Percentiles rank a stretch among this genome's conserved stretches.
Conservation (phyloP, 2,329 filamentous ascomycete species). For the Xylariaceae sp. region DNA sequence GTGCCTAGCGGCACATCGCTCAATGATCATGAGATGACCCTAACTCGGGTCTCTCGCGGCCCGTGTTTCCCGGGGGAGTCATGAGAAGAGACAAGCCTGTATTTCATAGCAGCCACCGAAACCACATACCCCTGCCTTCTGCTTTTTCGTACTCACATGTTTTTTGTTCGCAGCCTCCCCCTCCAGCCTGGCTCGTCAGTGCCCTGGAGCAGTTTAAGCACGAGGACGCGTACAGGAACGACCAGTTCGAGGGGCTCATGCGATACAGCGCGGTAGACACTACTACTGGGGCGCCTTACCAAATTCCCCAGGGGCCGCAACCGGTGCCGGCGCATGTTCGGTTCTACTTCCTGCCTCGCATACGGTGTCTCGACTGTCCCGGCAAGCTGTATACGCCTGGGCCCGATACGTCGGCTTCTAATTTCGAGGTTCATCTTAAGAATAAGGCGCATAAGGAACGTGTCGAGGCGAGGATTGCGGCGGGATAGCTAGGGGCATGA, state of each 20-base stretch:
- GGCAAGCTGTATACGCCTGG: slow-evolving; percentile 92
- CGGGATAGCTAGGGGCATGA: slow-evolving; percentile 4
- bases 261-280: slow-evolving; percentile 79
- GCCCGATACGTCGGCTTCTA: slow-evolving; percentile 76
- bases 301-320: slow-evolving; percentile 44
- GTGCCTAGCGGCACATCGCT: too few relatives aligned
- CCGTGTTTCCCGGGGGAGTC: too few relatives aligned
- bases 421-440: slow-evolving; percentile 89
- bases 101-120: too few relatives aligned
- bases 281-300: slow-evolving; percentile 61
- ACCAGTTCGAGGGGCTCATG: slow-evolving; percentile 88
- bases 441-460: slow-evolving; percentile 76
- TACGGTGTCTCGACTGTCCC: slow-evolving; percentile 87
- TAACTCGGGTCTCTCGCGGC: too few relatives aligned
- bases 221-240: slow-evolving; percentile 63
- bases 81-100: too few relatives aligned
- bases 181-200: slow-evolving; percentile 78
- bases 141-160: not conserved
- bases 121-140: slow-evolving; percentile 5
- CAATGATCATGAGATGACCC: too few relatives aligned
- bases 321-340: slow-evolving; percentile 61
- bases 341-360: slow-evolving; percentile 82
- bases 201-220: slow-evolving; percentile 69
- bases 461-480: slow-evolving; percentile 45
- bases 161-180: slow-evolving; percentile 59